Evolutionary conservation across 352 stramenopile species (phyloP), one percentile per base, ranked within the genome.

Genomic region (Globisporangium barbulae): DNA sequence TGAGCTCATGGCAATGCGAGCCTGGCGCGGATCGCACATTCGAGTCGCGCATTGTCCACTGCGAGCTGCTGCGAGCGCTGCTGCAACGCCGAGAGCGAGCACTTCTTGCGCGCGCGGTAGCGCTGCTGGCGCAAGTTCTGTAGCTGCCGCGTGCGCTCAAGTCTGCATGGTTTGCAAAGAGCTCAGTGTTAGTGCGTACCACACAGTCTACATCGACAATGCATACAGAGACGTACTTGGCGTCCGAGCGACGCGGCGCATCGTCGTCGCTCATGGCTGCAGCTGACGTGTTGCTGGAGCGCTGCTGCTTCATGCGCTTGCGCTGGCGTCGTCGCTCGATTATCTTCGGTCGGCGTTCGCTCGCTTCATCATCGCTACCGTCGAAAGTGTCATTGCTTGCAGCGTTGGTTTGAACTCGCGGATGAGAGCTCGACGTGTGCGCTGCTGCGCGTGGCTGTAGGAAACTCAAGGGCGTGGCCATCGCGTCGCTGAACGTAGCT

Each of bases 41-140:
- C 61, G 19, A 67, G 45, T 10, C 33, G 42, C 61, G 42, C n/a
- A 41, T 67, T 67, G 53, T 56, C 53, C 9, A 2, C 17, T 7
- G 33, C 21, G 17, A 62, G 54, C 13, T 19, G 31, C 42, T 56
- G 30, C 44, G 31, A 45, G 31, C 33, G 44, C 61, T 61, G 53
- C 45, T 79, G 61, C 54, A 80, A 42, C 2, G 65, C 65, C 12
- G 70, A 76, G 47, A 60, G 57, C 15, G 59, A 77, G 3, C 64
- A 71, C 39, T 83, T 80, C 47, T 83, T 83, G 47, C 75, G 75
- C 53, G 76, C 75, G 58, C 75, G 75, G 53, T 83, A 83, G 58
- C 75, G 75, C 5, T 68, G 72, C 55, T 83, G 75, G 5, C 75
- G 75, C 37, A 73, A 41, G 58, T 79, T 83, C 52, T 83, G 75